Percentiles rank a stretch among this genome's conserved stretches.
Conservation (phyloP, 306 rosid species). For the Datisca glomerata region DNA sequence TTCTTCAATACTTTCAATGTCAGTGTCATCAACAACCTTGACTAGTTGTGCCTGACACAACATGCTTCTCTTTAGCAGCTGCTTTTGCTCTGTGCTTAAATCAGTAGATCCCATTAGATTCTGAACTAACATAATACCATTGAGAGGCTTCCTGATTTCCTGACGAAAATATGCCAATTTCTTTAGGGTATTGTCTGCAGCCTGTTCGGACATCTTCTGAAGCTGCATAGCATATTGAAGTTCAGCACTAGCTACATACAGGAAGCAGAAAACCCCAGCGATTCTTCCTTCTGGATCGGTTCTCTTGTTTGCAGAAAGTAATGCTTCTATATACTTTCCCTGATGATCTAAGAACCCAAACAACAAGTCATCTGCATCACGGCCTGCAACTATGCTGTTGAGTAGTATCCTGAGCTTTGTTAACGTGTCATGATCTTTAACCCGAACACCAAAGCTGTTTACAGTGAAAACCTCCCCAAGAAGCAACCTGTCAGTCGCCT, state of each 20-base stretch:
- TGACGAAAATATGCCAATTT: slow-evolving; percentile 27
- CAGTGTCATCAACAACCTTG: slow-evolving; percentile 27
- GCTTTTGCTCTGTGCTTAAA: slow-evolving; percentile 23
- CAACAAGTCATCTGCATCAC: slow-evolving; percentile 20
- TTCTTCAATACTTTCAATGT: slow-evolving; percentile 28
- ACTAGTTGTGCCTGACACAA: slow-evolving; percentile 27
- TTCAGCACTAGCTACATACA: slow-evolving; percentile 31
- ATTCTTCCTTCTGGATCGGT: slow-evolving; percentile 21
- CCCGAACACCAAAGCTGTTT: slow-evolving; percentile 21
- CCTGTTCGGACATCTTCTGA: slow-evolving; percentile 28
- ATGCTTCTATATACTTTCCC: slow-evolving; percentile 24
- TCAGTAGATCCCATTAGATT: slow-evolving; percentile 27
- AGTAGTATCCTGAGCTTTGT: slow-evolving; percentile 24
- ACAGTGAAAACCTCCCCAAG: slow-evolving; percentile 34
- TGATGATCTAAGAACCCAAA: slow-evolving; percentile 22
- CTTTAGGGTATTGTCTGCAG: slow-evolving; percentile 24
- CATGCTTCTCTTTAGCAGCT: slow-evolving; percentile 18
- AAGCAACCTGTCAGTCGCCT: slow-evolving; percentile 21
- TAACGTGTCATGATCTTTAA: slow-evolving; percentile 29
- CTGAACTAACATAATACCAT: slow-evolving; percentile 25
- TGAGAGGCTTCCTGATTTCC: slow-evolving; percentile 22
- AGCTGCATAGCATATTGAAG: slow-evolving; percentile 29
- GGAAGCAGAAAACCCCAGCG: slow-evolving; percentile 29
- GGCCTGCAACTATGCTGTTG: slow-evolving; percentile 20
- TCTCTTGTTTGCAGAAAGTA: slow-evolving; percentile 26